Conservation (phyloP, 768 basidiomycete species). For the Dioszegia hungarica region DNA sequence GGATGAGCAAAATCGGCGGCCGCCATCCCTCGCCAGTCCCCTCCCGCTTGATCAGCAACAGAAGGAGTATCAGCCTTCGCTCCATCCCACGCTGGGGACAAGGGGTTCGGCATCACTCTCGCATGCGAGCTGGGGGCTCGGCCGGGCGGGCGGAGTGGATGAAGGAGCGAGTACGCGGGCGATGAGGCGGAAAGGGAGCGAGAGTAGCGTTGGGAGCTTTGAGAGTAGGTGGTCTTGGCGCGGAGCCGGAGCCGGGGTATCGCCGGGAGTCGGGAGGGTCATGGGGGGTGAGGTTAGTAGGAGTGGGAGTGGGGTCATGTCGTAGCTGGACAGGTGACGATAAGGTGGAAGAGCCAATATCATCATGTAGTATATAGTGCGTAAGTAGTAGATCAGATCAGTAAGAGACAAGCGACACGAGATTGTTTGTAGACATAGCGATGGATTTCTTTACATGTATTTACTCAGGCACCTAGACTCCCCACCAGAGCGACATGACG, state of each 20-base stretch:
- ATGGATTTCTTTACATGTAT: too few relatives aligned
- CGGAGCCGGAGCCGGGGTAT: background rate
- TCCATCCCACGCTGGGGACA: conserved; percentile 11
- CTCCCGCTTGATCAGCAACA: background rate
- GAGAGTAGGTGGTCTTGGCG: conserved; percentile 35
- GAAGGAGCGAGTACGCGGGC: conserved; percentile 84
- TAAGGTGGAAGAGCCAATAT: too few relatives aligned
- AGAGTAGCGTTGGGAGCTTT: conserved; percentile 76
- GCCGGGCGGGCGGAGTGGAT: conserved; percentile 50
- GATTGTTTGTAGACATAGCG: too few relatives aligned
- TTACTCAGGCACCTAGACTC: conserved; percentile 53
- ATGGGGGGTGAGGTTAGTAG: background rate
- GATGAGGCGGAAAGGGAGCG: conserved; percentile 80
- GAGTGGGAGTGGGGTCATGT: background rate
- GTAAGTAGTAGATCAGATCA: too few relatives aligned
- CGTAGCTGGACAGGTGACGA: too few relatives aligned
- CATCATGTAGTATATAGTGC: too few relatives aligned
- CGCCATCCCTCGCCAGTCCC: conserved; percentile 1
- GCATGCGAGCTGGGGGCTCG: conserved; percentile 6
- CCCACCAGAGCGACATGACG: conserved; percentile 71
- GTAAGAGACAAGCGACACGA: too few relatives aligned
- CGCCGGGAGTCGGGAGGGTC: background rate
- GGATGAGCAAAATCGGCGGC: background rate
- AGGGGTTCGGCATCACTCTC: conserved; percentile 1
- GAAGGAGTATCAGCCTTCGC: conserved; percentile 12